Evolutionary conservation across 371 early-diverging fungal species (phyloP), one percentile per base, ranked within the genome.

Genomic region (Haplosporangium sp.): DNA sequence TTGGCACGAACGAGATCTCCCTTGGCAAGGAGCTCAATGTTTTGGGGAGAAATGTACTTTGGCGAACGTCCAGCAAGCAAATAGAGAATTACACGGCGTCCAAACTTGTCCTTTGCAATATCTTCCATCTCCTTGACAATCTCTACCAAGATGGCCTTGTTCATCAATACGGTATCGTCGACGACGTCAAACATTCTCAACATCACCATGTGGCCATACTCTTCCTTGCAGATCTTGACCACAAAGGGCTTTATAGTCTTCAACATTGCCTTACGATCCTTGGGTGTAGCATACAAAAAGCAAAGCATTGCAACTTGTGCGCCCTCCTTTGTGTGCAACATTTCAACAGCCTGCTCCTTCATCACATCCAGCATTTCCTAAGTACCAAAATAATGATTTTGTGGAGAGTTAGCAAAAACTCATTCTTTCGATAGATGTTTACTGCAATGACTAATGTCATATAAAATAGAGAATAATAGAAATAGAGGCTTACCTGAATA

Each of bases 241-340:
- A 97, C 87, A 73, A 87, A 95, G 8, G 92, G 92, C 82, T 96
- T 96, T 79, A 98, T 92, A 34, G 93, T 77, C 84, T 95, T 95
- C 69, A 96, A 83, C 65, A 98, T 95, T 4, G 86, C 86, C 85
- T 98, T 98, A 83, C 97, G 94, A 82, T 97, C 96, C 88, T 95
- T 89, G 35, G 89, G 85, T 35, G 92, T 85, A n/a, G 93, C 92
- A 79, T 94, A 86, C 34, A 93, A 85, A 50, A 97, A 69, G 75
- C 92, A 93, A 35, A 92, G 86, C 91, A 94, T 95, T 2, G 94
- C 94, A 7, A 94, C 92, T 65, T 91, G 90, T 10, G 96, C 87
- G 66, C 98, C 96, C 76, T 96, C 96, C 71, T 93, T 90, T 37
- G 97, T 97, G 77, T 97, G 98, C 69, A 97, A 84, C 63, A 97